Conservation (phyloP, 441 rosid species). For the Iberis amara region DNA sequence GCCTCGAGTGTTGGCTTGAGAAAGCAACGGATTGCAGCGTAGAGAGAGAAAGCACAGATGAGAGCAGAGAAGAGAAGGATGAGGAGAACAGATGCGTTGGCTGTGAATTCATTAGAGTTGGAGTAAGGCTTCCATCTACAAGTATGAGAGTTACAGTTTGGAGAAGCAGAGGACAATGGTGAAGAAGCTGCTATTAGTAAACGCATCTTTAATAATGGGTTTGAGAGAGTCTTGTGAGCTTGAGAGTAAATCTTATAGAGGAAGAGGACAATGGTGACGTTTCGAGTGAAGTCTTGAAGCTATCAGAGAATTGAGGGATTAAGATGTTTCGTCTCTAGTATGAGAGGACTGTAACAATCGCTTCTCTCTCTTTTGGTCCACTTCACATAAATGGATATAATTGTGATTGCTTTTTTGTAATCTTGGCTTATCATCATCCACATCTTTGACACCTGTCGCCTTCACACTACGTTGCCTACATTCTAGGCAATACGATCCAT, state of each 20-base stretch:
- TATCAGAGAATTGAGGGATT: constrained; percentile 24
- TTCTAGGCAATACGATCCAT: constrained; percentile 27
- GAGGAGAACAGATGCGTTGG: constrained; percentile 44
- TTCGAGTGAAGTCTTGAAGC: constrained; percentile 34
- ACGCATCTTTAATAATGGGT: constrained; percentile 20
- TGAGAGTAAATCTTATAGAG: constrained; percentile 20
- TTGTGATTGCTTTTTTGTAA: constrained; percentile 21
- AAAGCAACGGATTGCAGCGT: constrained; percentile 60
- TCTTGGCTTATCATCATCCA: constrained; percentile 34
- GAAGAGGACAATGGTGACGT: constrained; percentile 16
- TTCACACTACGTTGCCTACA: constrained; percentile 29
- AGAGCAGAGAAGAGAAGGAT: constrained; percentile 56
- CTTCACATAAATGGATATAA: constrained; percentile 30
- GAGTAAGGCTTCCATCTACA: constrained; percentile 41
- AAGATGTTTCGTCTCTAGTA: constrained; percentile 22
- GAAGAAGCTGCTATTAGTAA: constrained; percentile 25
- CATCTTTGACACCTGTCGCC: constrained; percentile 30
- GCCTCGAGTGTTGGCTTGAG: constrained; percentile 26
- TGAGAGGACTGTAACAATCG: constrained; percentile 24
- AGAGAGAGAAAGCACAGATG: constrained; percentile 55
- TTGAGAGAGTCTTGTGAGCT: constrained; percentile 15
- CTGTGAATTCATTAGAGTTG: constrained; percentile 43
- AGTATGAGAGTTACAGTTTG: constrained; percentile 42
- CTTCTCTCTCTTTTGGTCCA: constrained; percentile 31
- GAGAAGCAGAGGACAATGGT: constrained; percentile 30